phyloP scores from a whole-genome alignment of 805 yeast genomes.

The Lipomyces orientalis region DNA sequence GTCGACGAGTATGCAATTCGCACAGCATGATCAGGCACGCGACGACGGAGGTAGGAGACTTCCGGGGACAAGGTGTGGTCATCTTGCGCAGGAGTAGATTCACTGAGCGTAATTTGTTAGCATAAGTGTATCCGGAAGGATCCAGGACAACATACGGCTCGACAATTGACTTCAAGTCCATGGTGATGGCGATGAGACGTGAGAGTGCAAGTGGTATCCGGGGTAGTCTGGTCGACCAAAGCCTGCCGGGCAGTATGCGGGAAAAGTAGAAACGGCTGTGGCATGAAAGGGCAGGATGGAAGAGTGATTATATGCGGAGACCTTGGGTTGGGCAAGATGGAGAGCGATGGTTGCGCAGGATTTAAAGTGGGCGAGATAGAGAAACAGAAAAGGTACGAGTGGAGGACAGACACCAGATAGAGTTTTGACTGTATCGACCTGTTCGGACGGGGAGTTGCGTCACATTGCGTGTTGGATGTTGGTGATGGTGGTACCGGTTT shows the following conservation, averaged over 20 bases:
- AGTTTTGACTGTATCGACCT: background rate
- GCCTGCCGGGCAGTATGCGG: too few species aligned
- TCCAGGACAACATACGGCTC: constrained; percentile 16
- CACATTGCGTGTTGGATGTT: background rate
- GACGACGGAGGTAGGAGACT: background rate
- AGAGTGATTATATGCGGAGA: too few species aligned
- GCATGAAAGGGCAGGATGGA: too few species aligned
- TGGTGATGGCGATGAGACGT: constrained; percentile 1
- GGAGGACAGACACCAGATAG: too few species aligned
- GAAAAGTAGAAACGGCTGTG: too few species aligned
- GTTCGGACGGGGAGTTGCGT: background rate
- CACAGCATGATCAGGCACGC: background rate
- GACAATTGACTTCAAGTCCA: constrained; percentile 31
- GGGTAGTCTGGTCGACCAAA: too few species aligned
- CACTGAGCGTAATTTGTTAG: background rate
- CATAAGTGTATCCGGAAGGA: background rate
- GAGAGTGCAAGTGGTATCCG: too few species aligned
- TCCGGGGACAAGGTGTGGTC: background rate
- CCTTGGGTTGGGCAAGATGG: background rate
- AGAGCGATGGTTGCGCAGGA: background rate
- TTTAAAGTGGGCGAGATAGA: too few species aligned
- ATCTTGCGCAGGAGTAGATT: background rate
- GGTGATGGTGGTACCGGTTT: background rate
- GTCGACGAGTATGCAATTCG: constrained; percentile 8
- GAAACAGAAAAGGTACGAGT: background rate